phyloP scores from a whole-genome alignment of 768 basidiomycete genomes.

The Termitomyces sp. region DNA sequence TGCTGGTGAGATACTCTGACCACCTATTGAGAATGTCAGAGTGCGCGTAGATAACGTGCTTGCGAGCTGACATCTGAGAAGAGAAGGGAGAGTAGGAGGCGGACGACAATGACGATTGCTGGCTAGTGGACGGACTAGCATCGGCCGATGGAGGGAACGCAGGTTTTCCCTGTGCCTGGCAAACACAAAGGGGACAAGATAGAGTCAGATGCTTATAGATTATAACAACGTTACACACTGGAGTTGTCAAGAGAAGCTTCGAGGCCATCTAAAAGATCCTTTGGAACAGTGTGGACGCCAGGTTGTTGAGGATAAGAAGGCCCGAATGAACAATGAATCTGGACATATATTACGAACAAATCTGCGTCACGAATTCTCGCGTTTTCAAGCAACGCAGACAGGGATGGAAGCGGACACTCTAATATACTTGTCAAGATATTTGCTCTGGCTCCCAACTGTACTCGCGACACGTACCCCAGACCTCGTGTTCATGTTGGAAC shows the following conservation, averaged over 20 bases:
- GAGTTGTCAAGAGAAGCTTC: conserved; percentile 69
- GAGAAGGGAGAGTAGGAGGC: conserved; percentile 37
- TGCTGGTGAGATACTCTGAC: conserved; percentile 77
- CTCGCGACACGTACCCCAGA: conserved; percentile 50
- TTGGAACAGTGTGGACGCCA: conserved; percentile 57
- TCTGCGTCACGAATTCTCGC: conserved; percentile 53
- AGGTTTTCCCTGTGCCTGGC: conserved; percentile 51
- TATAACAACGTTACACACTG: conserved; percentile 32
- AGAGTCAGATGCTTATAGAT: background rate
- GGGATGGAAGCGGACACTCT: conserved; percentile 61
- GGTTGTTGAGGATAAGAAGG: conserved; percentile 64
- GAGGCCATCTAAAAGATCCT: conserved; percentile 61
- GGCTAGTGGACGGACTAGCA: conserved; percentile 23
- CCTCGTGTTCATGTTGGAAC: conserved; percentile 66
- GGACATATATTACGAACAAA: conserved; percentile 68
- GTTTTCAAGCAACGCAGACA: conserved; percentile 58
- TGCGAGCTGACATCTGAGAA: conserved; percentile 50
- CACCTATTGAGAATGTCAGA: conserved; percentile 67
- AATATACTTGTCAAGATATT: background rate
- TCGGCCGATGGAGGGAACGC: conserved; percentile 19
- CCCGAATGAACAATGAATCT: conserved; percentile 59
- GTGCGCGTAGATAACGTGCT: conserved; percentile 73
- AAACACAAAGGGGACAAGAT: background rate
- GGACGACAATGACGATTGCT: conserved; percentile 34
- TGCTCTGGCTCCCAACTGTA: background rate